Evolutionary conservation across 2,329 filamentous ascomycete genomes (phyloP), one percentile per base, ranked within the genome.

Genomic region (Fusarium verticillioides): DNA sequence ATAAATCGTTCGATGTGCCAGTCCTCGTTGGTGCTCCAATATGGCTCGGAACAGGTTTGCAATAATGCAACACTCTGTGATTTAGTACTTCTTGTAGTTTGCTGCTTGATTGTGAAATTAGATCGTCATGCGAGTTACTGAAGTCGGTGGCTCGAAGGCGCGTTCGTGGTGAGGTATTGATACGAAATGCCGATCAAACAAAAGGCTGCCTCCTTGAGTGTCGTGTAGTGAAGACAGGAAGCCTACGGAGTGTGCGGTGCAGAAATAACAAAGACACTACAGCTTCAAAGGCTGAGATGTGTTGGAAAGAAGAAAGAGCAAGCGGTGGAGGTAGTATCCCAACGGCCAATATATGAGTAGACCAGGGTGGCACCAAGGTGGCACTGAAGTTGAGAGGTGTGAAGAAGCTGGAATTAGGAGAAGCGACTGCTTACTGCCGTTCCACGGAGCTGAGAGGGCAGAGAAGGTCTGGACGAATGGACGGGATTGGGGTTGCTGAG

Each of bases 341-440:
- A 74, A 74, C 42, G 56, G 53, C 49, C 47, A 60, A 61, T 74
- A 69, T 74, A 74, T 69, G 67, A 63, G 43, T 32, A 60, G 67
- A 65, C 71, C 47, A 72, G 67, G 67, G 57, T 69, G 60, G 59
- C 57, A 74, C 71, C 56, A 19, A 57, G 59, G 70, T 74, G 66
- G 66, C 59, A 71, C 71, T 68, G 39, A 64, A 52, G 71, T 39
- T 10, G 63, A 70, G 56, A 64, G 52, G 52, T 61, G 46, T 54
- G 62, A 62, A 50, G 18, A 60, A 53, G 52, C 50, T 37, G 58
- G 23, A 46, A 52, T 57, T 37, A 68, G 43, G 66, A 67, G 70
- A 47, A 58, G 46, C 50, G 52, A 28, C 40, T 23, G 47, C 58
- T 56, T 23, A 67, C 53, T 63, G 23, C 53, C 37, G 56, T 65